Evolutionary conservation across 768 basidiomycete genomes (phyloP).

Genomic region (Antrodiella citrinella): DNA sequence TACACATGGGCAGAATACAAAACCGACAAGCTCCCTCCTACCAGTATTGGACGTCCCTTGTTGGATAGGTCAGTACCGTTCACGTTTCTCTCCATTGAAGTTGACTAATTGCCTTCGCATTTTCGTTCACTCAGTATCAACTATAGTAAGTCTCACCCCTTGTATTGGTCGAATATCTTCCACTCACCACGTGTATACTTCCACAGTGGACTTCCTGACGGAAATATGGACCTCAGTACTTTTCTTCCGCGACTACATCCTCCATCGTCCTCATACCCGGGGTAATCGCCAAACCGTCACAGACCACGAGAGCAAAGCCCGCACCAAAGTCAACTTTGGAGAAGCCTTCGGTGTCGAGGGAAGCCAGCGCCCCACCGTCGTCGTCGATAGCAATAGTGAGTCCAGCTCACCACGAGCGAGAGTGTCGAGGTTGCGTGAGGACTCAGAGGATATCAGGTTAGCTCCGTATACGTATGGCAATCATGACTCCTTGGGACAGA

Average conservation of each 20-base stretch:
- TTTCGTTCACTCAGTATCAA: conserved; percentile 30
- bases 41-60: conserved; percentile 60
- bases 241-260: conserved; percentile 45
- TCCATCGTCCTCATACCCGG: conserved; percentile 22
- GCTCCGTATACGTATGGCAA: conserved; percentile 26
- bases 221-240: conserved; percentile 60
- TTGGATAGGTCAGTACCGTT: conserved; percentile 42
- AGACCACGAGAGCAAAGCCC: conserved; percentile 19
- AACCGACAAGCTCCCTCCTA: conserved; percentile 32
- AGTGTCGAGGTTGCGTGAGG: background rate
- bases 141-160: conserved; percentile 27
- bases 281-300: conserved; percentile 16
- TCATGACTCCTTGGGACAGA: background rate
- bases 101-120: conserved; percentile 4
- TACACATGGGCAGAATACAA: conserved; percentile 67
- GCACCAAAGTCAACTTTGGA: conserved; percentile 25
- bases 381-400: conserved; percentile 6
- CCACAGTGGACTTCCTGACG: conserved; percentile 50
- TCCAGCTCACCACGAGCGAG: conserved; percentile 6
- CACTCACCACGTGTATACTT: conserved; percentile 3
- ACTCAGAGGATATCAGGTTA: conserved; percentile 29
- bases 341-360: conserved; percentile 31
- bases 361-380: background rate
- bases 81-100: background rate
- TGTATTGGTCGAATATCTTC: no score